Evolutionary conservation across 2,329 filamentous ascomycete species (phyloP).

Genomic region (Albophoma yamanashiensis): DNA sequence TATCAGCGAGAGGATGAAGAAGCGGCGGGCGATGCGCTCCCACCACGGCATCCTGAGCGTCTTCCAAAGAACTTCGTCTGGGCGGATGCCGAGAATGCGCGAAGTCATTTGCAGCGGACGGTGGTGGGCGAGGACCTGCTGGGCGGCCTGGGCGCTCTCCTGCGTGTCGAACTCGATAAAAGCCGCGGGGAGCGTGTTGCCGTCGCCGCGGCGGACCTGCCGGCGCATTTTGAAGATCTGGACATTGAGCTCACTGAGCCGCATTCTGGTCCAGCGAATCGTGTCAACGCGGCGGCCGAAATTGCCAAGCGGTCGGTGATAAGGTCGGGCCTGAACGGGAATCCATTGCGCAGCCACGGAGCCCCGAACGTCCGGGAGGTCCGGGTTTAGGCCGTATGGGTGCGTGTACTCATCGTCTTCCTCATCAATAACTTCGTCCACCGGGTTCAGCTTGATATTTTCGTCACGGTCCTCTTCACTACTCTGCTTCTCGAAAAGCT

Average conservation of each 20-base stretch:
- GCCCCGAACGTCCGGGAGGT: conserved; percentile 29
- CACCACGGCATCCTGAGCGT: conserved; percentile 79
- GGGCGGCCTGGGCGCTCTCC: conserved; percentile 75
- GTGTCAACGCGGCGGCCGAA: conserved; percentile 88
- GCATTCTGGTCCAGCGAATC: conserved; percentile 73
- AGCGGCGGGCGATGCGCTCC: conserved; percentile 66
- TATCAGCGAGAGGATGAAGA: conserved; percentile 61
- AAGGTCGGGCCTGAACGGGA: conserved; percentile 60
- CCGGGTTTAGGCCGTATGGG: conserved; percentile 22
- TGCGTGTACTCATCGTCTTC: conserved; percentile 24
- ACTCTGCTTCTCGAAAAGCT: background rate
- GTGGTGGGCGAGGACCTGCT: conserved; percentile 79
- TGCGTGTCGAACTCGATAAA: conserved; percentile 87
- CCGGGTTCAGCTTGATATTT: background rate
- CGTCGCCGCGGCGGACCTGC: conserved; percentile 61
- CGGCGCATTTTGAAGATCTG: conserved; percentile 55
- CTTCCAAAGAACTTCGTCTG: conserved; percentile 77
- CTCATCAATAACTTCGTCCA: conserved; percentile 5
- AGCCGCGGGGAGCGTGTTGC: conserved; percentile 59
- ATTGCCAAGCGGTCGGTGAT: conserved; percentile 55
- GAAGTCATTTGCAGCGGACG: conserved; percentile 79
- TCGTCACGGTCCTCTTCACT: background rate
- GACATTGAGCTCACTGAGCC: conserved; percentile 26
- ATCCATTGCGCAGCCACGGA: conserved; percentile 65
- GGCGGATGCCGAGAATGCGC: conserved; percentile 72